Conservation (phyloP, 805 yeast species). For the Hermanozyma aechmeae region DNA sequence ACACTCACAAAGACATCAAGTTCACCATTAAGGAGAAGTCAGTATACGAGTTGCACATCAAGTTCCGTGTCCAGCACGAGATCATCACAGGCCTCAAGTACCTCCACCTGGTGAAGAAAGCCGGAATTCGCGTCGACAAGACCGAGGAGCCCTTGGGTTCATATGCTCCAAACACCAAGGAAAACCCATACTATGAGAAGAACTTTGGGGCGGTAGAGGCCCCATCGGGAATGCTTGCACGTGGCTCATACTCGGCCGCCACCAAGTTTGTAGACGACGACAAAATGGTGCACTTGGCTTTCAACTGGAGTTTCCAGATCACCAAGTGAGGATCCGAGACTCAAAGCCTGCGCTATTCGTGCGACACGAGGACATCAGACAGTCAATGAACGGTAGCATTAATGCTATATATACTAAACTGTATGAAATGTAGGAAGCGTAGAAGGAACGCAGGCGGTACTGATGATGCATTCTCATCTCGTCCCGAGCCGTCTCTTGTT, state of each 20-base stretch:
- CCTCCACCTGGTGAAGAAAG: constrained; percentile 74
- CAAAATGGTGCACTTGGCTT: constrained; percentile 55
- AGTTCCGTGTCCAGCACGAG: constrained; percentile 81
- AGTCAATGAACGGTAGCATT: too few species aligned
- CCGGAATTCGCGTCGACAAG: constrained; percentile 82
- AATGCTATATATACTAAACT: too few species aligned
- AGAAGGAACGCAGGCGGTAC: too few species aligned
- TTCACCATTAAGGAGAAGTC: constrained; percentile 75
- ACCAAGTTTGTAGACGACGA: constrained; percentile 87
- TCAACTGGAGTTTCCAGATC: constrained; percentile 83
- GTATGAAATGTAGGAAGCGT: too few species aligned
- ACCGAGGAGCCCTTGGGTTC: constrained; percentile 84
- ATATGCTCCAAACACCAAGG: constrained; percentile 79
- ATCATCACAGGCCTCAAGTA: constrained; percentile 86
- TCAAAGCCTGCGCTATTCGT: too few species aligned
- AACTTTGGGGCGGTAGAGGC: constrained; percentile 62
- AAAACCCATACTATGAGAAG: constrained; percentile 67
- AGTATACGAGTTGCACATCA: constrained; percentile 59
- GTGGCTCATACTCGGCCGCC: constrained; percentile 76
- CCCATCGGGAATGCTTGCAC: constrained; percentile 80
- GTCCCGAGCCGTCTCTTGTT: neutral
- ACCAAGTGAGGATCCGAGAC: too few species aligned
- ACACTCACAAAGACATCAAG: constrained; percentile 51
- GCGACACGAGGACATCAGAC: too few species aligned
- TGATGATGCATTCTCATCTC: neutral